phyloP scores from a whole-genome alignment of 306 rosid species.

The Morella rubra region DNA sequence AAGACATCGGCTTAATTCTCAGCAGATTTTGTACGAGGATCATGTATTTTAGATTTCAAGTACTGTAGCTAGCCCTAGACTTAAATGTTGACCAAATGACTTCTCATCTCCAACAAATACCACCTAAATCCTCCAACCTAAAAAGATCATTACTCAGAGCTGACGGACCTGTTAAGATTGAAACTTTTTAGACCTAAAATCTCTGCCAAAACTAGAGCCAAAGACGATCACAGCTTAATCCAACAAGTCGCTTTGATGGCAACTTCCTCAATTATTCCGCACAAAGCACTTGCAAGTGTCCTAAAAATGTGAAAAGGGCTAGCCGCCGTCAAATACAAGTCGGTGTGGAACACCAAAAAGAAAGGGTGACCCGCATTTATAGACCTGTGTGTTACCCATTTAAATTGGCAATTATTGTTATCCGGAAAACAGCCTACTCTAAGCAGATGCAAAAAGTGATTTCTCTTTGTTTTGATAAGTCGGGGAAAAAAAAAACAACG shows the following conservation, averaged over 20 bases:
- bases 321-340: background rate
- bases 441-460: no score
- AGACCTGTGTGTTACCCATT: no score
- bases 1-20: no score
- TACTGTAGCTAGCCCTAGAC: background rate
- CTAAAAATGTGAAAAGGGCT: background rate
- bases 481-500: no score
- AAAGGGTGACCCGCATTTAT: background rate
- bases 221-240: background rate
- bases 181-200: background rate
- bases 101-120: background rate
- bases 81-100: background rate
- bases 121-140: slow-evolving; percentile 3
- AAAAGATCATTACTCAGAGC: background rate
- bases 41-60: background rate
- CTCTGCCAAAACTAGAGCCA: background rate
- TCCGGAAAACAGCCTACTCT: no score
- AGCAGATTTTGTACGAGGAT: no score
- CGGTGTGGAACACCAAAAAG: background rate
- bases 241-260: background rate
- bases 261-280: background rate
- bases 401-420: no score
- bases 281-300: no score
- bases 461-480: no score
- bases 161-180: no score